Base-by-base conservation (phyloP, 2,329 filamentous ascomycete species). In the Colletotrichum somersetense region DNA sequence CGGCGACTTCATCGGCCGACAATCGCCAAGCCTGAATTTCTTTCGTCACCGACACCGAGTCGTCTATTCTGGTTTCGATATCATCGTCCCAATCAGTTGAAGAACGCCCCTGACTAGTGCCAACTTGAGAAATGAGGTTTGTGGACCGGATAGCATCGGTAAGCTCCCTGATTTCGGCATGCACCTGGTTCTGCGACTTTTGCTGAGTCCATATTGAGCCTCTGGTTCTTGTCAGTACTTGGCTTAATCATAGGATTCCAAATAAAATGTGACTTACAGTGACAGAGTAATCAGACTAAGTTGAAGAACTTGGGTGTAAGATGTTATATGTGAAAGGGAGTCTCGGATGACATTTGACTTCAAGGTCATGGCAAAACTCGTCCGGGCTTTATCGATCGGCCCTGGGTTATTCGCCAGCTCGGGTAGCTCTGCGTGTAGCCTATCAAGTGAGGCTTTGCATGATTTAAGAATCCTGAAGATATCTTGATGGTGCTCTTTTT, bases 241-340 rank as follows among this genome's bases (percentile, higher is more conserved):
- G 16, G 3, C 5, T 20, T 3, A 20, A 38, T 3, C 20, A n/a
- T 16, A 18, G 1, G 12, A 4, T 5, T 6, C 5, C 10, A n/a
- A 16, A 42, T 5, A 6, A 33, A 26, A 12, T 4, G 52, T 4
- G n/a, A 62, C 73, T 50, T 30, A 74, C 58, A 80, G 73, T 6
- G 77, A 76, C n/a, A 80, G 57, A 5, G 76, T 78, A 16, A 67
- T 75, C 1, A 79, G 50, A 68, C 78, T 79, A 11, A 80, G 58
- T 18, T 79, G 75, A 12, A 79, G 69, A 23, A 79, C 61, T 53
- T 75, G 74, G 23, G 77, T 77, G 33, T 77, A 77, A 11, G 77
- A 77, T 16, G 48, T 73, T 46, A 80, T 76, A 23, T 75, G 76
- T 20, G 74, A 74, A 12, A 76, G 48, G 1, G 78, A 70, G 10